phyloP scores from a whole-genome alignment of 345 rosid species.

The Rhodomyrtus tomentosa region DNA sequence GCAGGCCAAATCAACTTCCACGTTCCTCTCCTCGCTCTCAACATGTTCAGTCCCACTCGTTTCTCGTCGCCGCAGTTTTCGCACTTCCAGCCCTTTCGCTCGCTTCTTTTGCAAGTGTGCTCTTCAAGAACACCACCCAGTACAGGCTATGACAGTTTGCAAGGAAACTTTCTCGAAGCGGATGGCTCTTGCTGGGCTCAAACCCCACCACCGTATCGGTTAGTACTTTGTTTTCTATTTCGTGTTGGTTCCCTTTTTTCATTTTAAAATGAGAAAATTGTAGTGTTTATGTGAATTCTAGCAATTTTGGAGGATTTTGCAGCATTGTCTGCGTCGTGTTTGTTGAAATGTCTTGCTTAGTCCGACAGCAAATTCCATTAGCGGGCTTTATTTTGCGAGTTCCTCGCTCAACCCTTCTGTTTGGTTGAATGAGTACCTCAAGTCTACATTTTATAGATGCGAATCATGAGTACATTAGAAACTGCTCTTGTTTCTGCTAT shows the following conservation, averaged over 20 bases:
- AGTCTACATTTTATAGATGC: background rate
- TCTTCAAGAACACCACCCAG: conserved; percentile 7
- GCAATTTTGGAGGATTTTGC: background rate
- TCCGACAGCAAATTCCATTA: background rate
- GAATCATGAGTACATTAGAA: background rate
- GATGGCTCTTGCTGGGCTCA: conserved; percentile 84
- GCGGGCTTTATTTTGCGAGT: background rate
- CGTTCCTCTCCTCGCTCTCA: conserved; percentile 1
- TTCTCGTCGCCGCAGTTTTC: background rate
- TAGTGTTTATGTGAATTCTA: background rate
- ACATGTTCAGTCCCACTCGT: background rate
- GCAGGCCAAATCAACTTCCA: background rate
- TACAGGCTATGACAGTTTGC: conserved; percentile 20
- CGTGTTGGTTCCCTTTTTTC: background rate
- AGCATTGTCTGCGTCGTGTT: background rate
- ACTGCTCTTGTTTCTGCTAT: background rate
- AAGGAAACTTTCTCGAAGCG: conserved; percentile 46
- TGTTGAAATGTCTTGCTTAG: background rate
- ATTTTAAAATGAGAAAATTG: background rate
- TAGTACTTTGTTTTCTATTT: conserved; percentile 1
- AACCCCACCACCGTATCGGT: conserved; percentile 78
- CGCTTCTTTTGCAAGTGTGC: conserved; percentile 33
- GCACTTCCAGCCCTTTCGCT: background rate
- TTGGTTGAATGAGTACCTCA: background rate
- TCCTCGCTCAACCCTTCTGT: background rate